Conservation (phyloP, 2,329 filamentous ascomycete genomes). For the Exophiala bonariae region DNA sequence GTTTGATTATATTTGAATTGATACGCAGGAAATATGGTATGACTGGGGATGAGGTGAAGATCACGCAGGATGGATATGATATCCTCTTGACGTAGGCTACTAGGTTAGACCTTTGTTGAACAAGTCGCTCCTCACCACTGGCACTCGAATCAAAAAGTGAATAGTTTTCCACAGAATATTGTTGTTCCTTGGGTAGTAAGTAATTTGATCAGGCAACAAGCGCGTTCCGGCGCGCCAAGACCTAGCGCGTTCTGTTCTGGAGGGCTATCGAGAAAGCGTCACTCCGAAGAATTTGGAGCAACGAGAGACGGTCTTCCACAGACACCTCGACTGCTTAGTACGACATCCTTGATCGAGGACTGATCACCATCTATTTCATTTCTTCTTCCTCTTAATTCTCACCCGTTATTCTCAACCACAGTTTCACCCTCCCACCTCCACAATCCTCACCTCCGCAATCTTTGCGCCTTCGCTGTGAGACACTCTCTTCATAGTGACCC, state of each 20-base stretch:
- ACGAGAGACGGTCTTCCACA: too few species aligned
- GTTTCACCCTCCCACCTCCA: too few species aligned
- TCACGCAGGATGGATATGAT: conserved; percentile 61
- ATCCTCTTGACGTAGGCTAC: conserved; percentile 52
- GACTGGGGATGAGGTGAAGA: conserved; percentile 53
- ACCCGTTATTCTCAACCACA: not conserved
- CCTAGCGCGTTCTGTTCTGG: not conserved
- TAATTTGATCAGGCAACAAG: too few species aligned
- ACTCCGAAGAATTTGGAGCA: too few species aligned
- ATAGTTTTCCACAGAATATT: too few species aligned
- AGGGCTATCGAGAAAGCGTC: too few species aligned
- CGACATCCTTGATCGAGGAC: not conserved
- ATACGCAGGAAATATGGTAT: conserved; percentile 61
- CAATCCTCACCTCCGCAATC: not conserved
- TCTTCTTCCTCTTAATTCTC: not conserved
- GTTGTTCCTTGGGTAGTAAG: too few species aligned
- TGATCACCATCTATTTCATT: not conserved
- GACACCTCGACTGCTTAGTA: too few species aligned
- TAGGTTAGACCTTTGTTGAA: too few species aligned
- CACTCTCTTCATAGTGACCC: not conserved
- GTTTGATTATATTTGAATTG: conserved; percentile 65
- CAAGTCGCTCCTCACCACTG: too few species aligned
- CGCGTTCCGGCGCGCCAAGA: conserved; percentile 1
- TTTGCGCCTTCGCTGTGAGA: not conserved
- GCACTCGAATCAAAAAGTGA: too few species aligned